A percentile compares a stretch with the other conserved stretches of the same genome.
phyloP scores from a whole-genome alignment of 2,329 filamentous ascomycete genomes.

The Ophiostoma sp. region DNA sequence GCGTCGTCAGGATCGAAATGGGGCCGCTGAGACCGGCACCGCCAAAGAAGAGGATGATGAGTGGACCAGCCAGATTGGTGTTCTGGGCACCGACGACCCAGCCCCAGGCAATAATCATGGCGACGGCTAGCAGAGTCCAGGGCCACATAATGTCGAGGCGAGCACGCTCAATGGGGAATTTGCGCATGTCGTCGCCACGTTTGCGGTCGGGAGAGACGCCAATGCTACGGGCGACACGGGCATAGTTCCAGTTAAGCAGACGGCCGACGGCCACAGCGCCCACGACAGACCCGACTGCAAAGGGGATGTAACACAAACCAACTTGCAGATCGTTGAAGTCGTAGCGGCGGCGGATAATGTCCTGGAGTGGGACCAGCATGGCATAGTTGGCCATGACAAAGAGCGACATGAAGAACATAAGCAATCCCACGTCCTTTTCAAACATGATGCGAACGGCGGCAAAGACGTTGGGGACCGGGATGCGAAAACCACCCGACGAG shows the following conservation, averaged over 20 bases:
- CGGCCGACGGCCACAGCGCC: slow-evolving; percentile 45
- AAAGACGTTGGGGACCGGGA: slow-evolving; percentile 37
- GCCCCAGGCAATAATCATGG: slow-evolving; percentile 44
- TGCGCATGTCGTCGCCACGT: slow-evolving; percentile 40
- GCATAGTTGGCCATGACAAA: slow-evolving; percentile 40
- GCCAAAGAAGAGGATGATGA: slow-evolving; percentile 43
- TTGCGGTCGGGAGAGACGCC: slow-evolving; percentile 51
- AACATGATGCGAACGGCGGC: slow-evolving; percentile 39
- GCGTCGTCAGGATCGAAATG: slow-evolving; percentile 44
- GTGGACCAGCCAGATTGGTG: slow-evolving; percentile 42
- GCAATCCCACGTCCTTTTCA: slow-evolving; percentile 39
- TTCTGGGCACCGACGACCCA: slow-evolving; percentile 44
- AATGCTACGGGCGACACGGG: slow-evolving; percentile 50
- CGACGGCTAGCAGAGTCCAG: slow-evolving; percentile 47
- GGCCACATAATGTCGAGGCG: slow-evolving; percentile 39
- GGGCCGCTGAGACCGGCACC: slow-evolving; percentile 43
- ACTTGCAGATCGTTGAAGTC: slow-evolving; percentile 42
- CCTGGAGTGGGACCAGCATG: slow-evolving; percentile 39
- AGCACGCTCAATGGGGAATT: slow-evolving; percentile 43
- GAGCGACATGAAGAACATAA: slow-evolving; percentile 40
- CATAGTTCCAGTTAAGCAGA: slow-evolving; percentile 63
- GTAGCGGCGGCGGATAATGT: slow-evolving; percentile 38
- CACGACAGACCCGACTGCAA: slow-evolving; percentile 41
- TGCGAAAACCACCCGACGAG: slow-evolving; percentile 29
- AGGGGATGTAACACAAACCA: slow-evolving; percentile 46